These are phyloP conservation scores for Petunia secreta DNA, from an alignment of 257 asterid genomes.

Conservation along the genomic window DNA sequence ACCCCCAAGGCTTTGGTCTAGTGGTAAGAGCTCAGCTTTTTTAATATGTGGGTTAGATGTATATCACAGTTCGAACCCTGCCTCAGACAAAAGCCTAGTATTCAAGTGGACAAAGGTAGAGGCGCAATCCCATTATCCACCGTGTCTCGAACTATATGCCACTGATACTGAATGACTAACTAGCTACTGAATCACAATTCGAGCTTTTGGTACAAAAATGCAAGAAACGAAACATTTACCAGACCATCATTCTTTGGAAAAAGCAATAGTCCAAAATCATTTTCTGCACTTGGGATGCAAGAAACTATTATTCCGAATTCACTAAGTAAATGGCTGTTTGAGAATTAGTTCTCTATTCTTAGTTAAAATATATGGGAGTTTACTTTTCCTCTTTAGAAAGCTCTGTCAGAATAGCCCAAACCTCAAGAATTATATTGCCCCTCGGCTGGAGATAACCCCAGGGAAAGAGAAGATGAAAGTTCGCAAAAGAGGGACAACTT, in stretches of 20 bases:
- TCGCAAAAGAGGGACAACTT: not conserved
- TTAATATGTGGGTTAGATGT: too few species aligned
- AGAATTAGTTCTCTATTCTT: not conserved
- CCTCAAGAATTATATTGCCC: not conserved
- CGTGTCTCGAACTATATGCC: too few species aligned
- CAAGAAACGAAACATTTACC: not conserved
- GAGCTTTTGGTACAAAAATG: not conserved
- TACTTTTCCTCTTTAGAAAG: not conserved
- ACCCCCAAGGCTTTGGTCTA: too few species aligned
- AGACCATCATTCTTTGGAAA: not conserved
- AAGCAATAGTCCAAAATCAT: not conserved
- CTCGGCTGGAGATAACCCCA: not conserved
- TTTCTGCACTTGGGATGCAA: not conserved
- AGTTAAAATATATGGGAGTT: not conserved
- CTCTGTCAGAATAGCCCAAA: not conserved
- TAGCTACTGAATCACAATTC: not conserved
- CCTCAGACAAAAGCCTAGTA: too few species aligned
- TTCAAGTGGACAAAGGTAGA: too few species aligned
- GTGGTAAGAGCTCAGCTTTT: too few species aligned
- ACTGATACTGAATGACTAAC: not conserved
- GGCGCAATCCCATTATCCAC: too few species aligned
- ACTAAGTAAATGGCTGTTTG: not conserved
- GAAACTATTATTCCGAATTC: not conserved
- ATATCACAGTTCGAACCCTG: too few species aligned
- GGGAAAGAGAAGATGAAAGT: not conserved